These are phyloP conservation scores for Aureobasidium subglaciale DNA, from an alignment of 2,329 filamentous ascomycete genomes.

Conservation along the genomic window DNA sequence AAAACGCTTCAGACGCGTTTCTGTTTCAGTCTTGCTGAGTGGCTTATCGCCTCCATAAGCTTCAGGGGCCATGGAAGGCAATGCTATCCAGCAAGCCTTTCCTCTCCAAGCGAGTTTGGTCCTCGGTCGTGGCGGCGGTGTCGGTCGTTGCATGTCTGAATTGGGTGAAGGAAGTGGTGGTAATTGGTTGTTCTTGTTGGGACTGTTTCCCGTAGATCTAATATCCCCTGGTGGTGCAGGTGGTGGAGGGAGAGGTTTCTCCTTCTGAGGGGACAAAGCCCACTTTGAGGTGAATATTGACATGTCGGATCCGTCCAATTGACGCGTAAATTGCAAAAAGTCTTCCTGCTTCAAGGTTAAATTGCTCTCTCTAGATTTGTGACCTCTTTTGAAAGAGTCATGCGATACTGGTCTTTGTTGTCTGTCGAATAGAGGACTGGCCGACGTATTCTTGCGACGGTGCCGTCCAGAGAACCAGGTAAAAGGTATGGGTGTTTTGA, in stretches of 20 bases:
- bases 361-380: conserved; percentile 38
- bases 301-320: conserved; percentile 6
- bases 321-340: conserved; percentile 35
- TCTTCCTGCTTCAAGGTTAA: conserved; percentile 44
- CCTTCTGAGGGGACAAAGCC: conserved; percentile 5
- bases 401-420: conserved; percentile 5
- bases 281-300: conserved; percentile 8
- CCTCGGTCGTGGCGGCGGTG: conserved; percentile 31
- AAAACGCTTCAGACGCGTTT: conserved; percentile 59
- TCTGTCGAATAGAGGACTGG: conserved; percentile 2
- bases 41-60: conserved; percentile 37
- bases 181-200: background rate
- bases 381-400: conserved; percentile 22
- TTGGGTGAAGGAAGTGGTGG: background rate
- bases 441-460: conserved; percentile 10
- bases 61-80: conserved; percentile 37
- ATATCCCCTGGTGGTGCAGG: background rate
- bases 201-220: background rate
- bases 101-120: conserved; percentile 41
- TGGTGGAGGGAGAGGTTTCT: conserved; percentile 10
- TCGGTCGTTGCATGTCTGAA: conserved; percentile 9
- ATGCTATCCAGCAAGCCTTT: conserved; percentile 39
- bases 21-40: conserved; percentile 46
- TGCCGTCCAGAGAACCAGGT: conserved; percentile 17
- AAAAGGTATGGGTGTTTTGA: conserved; percentile 18